Evolutionary conservation across 2,329 filamentous ascomycete genomes (phyloP), one percentile per base, ranked within the genome.

Genomic region (Pezicula radicicola): DNA sequence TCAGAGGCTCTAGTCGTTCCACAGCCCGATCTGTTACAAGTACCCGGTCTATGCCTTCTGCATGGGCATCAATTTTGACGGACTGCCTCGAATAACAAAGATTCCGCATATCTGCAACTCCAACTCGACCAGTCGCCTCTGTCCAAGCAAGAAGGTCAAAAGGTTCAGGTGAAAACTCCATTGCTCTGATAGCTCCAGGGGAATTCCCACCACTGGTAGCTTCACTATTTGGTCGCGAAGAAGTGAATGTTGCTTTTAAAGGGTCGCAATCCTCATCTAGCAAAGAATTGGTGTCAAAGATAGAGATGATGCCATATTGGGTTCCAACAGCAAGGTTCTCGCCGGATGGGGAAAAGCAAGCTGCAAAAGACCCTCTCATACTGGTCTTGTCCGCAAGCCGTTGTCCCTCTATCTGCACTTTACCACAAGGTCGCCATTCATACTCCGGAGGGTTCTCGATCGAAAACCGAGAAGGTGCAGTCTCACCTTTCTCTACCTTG

Each of bases 101-200:
- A 59, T 76, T 80, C 28, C 89, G 80, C 46, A 89, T 72, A 68
- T 94, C 89, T 5, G 87, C 87, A 37, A 93, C 76, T 36, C 88
- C 89, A 15, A 92, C 76, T 51, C 84, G 78, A 3, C 87, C 88
- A 56, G 89, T 86, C 62, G 96, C 89, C 69, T 99, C 94, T 8
- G 91, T 89, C 92, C 94, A 97, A 6, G 95, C 88, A 39, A 99
- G 75, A 16, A 99, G 80, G 66, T 97, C 93, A 76, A 87, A 93
- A 0, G 92, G 90, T 1, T 89, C 88, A 1, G 93, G 92, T 4
- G 89, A 91, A 66, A 99, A 99, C 1, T 87, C 80, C 88, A 97
- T 95, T 55, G 91, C 90, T 55, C 94, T 83, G 49, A 97, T 85
- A 30, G 93, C 91, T 41, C 93, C 93, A 18, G 81, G 78, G 10